phyloP scores from a whole-genome alignment of 768 basidiomycete genomes.

The Lyophyllum decastes region DNA sequence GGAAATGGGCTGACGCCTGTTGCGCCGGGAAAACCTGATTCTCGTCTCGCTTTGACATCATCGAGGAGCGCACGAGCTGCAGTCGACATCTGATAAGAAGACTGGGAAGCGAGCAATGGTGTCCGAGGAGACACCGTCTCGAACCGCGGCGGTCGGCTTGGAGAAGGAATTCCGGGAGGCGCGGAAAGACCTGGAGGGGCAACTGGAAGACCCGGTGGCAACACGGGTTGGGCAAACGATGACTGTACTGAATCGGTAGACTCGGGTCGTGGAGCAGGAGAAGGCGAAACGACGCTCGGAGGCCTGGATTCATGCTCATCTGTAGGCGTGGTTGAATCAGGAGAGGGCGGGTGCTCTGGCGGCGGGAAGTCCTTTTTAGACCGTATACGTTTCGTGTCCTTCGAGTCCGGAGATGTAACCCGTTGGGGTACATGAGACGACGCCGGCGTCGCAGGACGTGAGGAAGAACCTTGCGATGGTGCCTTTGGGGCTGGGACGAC shows the following conservation, averaged over 20 bases:
- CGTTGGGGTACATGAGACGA: slow-evolving; percentile 35
- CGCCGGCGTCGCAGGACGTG: slow-evolving; percentile 62
- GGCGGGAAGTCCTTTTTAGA: slow-evolving; percentile 35
- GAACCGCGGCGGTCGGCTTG: slow-evolving; percentile 48
- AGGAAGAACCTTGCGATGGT: slow-evolving; percentile 54
- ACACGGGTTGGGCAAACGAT: slow-evolving; percentile 27
- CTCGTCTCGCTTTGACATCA: slow-evolving; percentile 77
- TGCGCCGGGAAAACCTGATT: slow-evolving; percentile 45
- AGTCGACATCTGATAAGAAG: slow-evolving; percentile 84
- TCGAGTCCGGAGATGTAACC: slow-evolving; percentile 40
- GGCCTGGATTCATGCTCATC: slow-evolving; percentile 50
- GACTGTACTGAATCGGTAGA: slow-evolving; percentile 35
- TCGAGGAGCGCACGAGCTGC: slow-evolving; percentile 84
- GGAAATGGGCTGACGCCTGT: slow-evolving; percentile 72
- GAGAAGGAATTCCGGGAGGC: slow-evolving; percentile 66
- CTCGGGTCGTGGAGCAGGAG: slow-evolving; percentile 14
- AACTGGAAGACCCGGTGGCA: slow-evolving; percentile 43
- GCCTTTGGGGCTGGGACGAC: slow-evolving; percentile 35
- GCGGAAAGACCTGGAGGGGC: slow-evolving; percentile 54
- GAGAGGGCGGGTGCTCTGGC: slow-evolving; percentile 35
- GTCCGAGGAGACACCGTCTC: slow-evolving; percentile 55
- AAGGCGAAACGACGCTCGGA: slow-evolving; percentile 42
- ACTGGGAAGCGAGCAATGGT: slow-evolving; percentile 52
- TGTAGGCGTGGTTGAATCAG: slow-evolving; percentile 49
- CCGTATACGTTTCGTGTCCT: slow-evolving; percentile 38